Evolutionary conservation across 1,284 basidiomycete species (phyloP), one percentile per base, ranked within the genome.

Genomic region (Farysia itapuensis): DNA sequence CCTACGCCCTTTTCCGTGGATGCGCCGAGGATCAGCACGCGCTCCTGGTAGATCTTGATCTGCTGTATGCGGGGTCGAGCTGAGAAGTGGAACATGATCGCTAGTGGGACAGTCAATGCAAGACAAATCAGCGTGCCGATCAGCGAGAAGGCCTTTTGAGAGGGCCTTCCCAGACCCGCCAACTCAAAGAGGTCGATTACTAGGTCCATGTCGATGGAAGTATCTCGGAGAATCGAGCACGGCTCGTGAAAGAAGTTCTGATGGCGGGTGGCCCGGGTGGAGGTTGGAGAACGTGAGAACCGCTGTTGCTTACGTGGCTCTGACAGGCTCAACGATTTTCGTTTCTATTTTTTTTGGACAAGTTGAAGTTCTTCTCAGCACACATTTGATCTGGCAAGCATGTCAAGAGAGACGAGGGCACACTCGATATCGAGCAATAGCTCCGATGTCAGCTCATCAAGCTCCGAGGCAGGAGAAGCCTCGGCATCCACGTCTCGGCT

Each of bases 21-120:
- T 2, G 86, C 89, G 14, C 90, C 90, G 21, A 93, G 79, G 46
- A 93, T 81, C 11, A 91, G 76, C 5, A 92, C 86, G 2, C 87
- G 84, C 70, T 92, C 89, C 7, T 80, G 50, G 6, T 42, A 43
- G 4, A 77, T 78, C 11, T 72, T 64, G 41, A 83, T 43, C 4
- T 45, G 26, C 23, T 63, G 59, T 3, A 26, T 53, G 15, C 52
- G 44, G 16, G 48, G 47, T 1, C 54, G 35, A 1, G 46, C 39
- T 14, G 54, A 46, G 29, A 43, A 46, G 34, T 53, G 48, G 24
- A 53, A 56, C 38, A 42, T 54, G 35, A 52, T 29, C 4, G 40
- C 41, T 4, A 56, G 24, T 2, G 48, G 56, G 6, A 37, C 33
- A 1, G 51, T 44, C 4, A 57, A 25, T 16, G n/a, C 40, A 12